Base-by-base conservation (phyloP, 192 early-diverging fungal species). In the Fimicolochytrium jonesii region DNA sequence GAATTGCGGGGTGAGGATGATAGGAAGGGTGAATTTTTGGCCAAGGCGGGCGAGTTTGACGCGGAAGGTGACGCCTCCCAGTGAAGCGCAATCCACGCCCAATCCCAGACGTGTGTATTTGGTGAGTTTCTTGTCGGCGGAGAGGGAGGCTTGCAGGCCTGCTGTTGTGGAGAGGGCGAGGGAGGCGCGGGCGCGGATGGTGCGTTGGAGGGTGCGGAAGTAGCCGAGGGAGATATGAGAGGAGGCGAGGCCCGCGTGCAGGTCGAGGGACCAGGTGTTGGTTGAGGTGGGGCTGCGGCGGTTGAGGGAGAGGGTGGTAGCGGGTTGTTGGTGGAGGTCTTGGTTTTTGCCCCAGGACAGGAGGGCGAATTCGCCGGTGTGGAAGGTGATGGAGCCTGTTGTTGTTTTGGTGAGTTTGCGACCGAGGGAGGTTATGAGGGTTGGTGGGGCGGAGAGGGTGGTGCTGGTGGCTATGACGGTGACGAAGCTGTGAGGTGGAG, bases 301-400 rank as follows among this genome's bases (percentile, higher is more conserved):
- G 5, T 73, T 53, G 13, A 78, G 20, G 9, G 76, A 76, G 11
- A 82, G 15, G 3, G 60, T 72, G 43, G 75, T 77, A 10, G 71
- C 47, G 30, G 62, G 56, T 43, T 29, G 44, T 23, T 66, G 43
- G 5, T 33, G 41, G 22, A 54, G 29, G 2, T 48, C 68, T 23
- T 71, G 57, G 9, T 31, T 36, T 3, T 37, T 71, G n/a, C 89
- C 87, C 87, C 88, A 91, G 3, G 68, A 65, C 7, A 82, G 82
- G 34, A 92, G 68, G 4, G 69, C 59, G 78, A 82, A 92, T 32
- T 85, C 76, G 30, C 93, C 93, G 2, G 92, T 88, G 50, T 81
- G 81, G 43, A 84, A 89, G 4, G 86, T 88, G 51, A 98, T 65
- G 49, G 80, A 86, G 3, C 86, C 92, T 7, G 86, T 89, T n/a